A percentile compares a stretch with the other conserved stretches of the same genome.
Conservation (phyloP, 1,284 basidiomycete species). For the Sanghuangporus baumii region DNA sequence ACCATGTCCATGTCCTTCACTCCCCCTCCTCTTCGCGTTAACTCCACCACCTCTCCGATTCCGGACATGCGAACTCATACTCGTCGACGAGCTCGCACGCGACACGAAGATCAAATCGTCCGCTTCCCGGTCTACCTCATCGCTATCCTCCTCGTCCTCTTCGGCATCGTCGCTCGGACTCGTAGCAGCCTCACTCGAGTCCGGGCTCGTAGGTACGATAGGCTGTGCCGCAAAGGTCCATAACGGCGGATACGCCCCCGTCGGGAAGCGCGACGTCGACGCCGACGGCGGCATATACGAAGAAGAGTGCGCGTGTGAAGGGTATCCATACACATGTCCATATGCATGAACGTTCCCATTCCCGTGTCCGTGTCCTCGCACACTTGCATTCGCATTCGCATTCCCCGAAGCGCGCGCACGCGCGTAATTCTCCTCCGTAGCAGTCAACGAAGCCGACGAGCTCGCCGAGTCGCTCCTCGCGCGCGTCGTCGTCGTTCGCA, state of each 20-base stretch:
- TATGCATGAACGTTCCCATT: no score
- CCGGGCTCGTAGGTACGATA: not conserved
- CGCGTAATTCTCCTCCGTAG: slow-evolving; percentile 15
- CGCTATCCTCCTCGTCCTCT: slow-evolving; percentile 2
- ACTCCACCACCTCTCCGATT: not conserved
- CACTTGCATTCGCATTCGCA: not conserved
- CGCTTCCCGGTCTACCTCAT: slow-evolving; percentile 1
- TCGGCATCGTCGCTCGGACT: slow-evolving; percentile 6
- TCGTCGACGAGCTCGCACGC: not conserved
- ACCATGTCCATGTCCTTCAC: not conserved
- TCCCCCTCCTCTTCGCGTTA: not conserved
- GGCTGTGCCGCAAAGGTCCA: not conserved
- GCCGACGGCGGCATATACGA: not conserved
- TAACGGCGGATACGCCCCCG: not conserved
- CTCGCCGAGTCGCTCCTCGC: slow-evolving; percentile 14
- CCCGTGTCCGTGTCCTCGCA: not conserved
- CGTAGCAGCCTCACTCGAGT: not conserved
- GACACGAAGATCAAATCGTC: not conserved
- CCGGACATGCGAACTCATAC: not conserved
- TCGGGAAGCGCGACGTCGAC: slow-evolving; percentile 5
- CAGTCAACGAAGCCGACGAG: slow-evolving; percentile 14
- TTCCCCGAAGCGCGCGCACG: not conserved
- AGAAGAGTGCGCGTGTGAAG: not conserved
- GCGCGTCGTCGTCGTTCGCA: not conserved
- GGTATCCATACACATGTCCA: no score